Evolutionary conservation across 2,329 filamentous ascomycete genomes (phyloP).

Genomic region (Huntiella abstrusa): DNA sequence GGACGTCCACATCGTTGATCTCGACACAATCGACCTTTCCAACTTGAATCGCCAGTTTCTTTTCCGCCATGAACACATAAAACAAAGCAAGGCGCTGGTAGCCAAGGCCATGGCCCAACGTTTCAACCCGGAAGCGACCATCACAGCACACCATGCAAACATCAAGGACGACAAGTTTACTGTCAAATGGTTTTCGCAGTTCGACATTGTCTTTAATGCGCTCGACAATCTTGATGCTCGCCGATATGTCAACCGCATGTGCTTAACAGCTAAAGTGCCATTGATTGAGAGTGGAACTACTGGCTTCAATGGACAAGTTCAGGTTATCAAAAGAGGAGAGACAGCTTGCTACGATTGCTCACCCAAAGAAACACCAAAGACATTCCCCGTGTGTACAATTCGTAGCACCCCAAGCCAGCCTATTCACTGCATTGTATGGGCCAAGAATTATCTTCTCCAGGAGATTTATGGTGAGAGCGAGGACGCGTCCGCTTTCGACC

Average conservation of each 20-base stretch:
- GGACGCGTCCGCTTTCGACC: slow-evolving; percentile 65
- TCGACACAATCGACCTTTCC: slow-evolving; percentile 94
- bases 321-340: slow-evolving; percentile 80
- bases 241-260: slow-evolving; percentile 95
- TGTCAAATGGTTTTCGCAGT: slow-evolving; percentile 69
- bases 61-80: slow-evolving; percentile 92
- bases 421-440: slow-evolving; percentile 98
- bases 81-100: slow-evolving; percentile 86
- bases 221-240: slow-evolving; percentile 88
- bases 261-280: slow-evolving; percentile 72
- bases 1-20: slow-evolving; percentile 84
- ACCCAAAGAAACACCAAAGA: slow-evolving; percentile 74
- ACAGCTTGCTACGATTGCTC: slow-evolving; percentile 96
- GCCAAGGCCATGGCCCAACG: slow-evolving; percentile 78
- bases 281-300: slow-evolving; percentile 94
- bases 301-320: slow-evolving; percentile 92
- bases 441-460: slow-evolving; percentile 86
- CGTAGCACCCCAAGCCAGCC: slow-evolving; percentile 88
- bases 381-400: slow-evolving; percentile 92
- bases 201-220: slow-evolving; percentile 85
- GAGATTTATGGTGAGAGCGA: slow-evolving; percentile 89
- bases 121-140: slow-evolving; percentile 77
- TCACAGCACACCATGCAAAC: slow-evolving; percentile 80
- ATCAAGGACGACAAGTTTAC: slow-evolving; percentile 83
- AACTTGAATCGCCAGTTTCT: slow-evolving; percentile 97